Evolutionary conservation across 2,329 filamentous ascomycete genomes (phyloP).

Genomic region (Cladosporium sp.): DNA sequence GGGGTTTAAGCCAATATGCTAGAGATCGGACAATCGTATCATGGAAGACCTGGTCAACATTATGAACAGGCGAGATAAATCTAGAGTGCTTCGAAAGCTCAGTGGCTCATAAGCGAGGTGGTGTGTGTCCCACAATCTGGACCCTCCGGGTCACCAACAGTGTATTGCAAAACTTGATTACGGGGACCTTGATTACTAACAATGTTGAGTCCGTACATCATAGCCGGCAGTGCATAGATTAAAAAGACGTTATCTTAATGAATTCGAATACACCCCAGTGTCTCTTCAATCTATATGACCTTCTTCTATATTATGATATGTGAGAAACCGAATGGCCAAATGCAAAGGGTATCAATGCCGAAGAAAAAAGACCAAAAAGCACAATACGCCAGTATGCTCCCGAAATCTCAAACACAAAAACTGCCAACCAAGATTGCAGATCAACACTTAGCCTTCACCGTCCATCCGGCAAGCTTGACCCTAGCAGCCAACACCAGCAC

Average conservation of each 20-base stretch:
- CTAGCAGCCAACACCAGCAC: constrained; percentile 30
- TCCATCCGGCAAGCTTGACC: constrained; percentile 31
- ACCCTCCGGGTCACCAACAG: not conserved
- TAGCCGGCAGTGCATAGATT: not conserved
- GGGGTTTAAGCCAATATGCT: not conserved
- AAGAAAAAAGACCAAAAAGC: not conserved
- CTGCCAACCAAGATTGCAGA: not conserved
- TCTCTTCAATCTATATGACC: not conserved
- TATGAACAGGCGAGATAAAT: not conserved
- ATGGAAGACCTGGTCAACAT: not conserved
- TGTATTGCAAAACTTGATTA: not conserved
- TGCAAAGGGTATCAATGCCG: constrained; percentile 8
- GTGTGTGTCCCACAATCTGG: not conserved
- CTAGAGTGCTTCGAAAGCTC: not conserved
- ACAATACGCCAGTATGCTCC: not conserved
- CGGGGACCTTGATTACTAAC: not conserved
- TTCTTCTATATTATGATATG: not conserved
- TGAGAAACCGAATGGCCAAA: not conserved
- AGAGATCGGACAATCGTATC: not conserved
- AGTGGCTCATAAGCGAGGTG: not conserved
- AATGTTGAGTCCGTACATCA: not conserved
- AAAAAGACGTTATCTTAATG: not conserved
- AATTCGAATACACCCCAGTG: not conserved
- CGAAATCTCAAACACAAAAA: not conserved
- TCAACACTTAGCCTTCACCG: constrained; percentile 27